Percentiles rank a stretch among this genome's conserved stretches.
phyloP scores from a whole-genome alignment of 306 rosid species.

The Cicer bijugum region DNA sequence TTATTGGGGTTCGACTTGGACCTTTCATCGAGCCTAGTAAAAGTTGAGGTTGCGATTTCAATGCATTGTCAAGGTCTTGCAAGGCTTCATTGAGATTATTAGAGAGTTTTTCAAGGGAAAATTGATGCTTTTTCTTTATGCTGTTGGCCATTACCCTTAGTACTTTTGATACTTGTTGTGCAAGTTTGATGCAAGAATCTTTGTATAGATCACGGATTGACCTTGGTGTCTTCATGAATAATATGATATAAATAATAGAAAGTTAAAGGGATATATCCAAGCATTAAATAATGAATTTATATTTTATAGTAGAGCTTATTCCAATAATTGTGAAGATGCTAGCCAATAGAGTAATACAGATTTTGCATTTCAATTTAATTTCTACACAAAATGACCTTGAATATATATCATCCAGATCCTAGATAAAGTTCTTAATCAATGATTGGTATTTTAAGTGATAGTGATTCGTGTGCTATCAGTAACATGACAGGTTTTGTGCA shows the following conservation, averaged over 20 bases:
- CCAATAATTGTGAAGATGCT: constrained; percentile 3
- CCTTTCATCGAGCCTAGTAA: constrained; percentile 65
- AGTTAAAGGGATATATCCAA: constrained; percentile 28
- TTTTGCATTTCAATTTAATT: background rate
- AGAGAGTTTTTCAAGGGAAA: constrained; percentile 67
- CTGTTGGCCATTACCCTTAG: constrained; percentile 66
- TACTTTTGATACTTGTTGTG: constrained; percentile 69
- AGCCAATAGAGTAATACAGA: constrained; percentile 6
- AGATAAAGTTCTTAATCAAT: constrained; percentile 53
- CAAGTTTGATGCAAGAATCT: constrained; percentile 69
- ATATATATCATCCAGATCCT: constrained; percentile 27
- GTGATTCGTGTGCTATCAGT: constrained; percentile 41
- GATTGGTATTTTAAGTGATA: constrained; percentile 17
- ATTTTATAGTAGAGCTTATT: constrained; percentile 50
- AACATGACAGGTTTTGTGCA: constrained; percentile 17
- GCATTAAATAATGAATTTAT: constrained; percentile 4
- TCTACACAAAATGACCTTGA: constrained; percentile 41
- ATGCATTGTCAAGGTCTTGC: constrained; percentile 68
- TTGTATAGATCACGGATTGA: constrained; percentile 66
- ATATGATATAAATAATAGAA: constrained; percentile 11
- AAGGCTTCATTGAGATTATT: constrained; percentile 68
- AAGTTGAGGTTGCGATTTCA: constrained; percentile 80
- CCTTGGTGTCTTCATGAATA: constrained; percentile 63
- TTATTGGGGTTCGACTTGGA: constrained; percentile 44
- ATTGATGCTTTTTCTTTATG: constrained; percentile 62